Conservation (phyloP, 1,284 basidiomycete species). For the Mycena sp. region DNA sequence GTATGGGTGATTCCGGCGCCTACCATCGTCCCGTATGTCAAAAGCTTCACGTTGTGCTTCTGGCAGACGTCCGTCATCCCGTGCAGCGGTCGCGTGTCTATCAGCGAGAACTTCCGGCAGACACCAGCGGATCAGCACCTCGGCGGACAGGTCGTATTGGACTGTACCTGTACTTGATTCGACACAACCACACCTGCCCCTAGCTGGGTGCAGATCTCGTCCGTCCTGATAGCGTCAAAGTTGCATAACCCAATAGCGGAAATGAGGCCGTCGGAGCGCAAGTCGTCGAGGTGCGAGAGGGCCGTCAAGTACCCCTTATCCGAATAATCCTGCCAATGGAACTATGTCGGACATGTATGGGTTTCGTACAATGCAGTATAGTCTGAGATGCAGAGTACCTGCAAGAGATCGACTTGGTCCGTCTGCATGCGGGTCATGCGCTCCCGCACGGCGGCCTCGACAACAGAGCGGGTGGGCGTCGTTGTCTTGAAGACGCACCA, state of each 20-base stretch:
- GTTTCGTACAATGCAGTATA: background rate
- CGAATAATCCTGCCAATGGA: constrained; percentile 84
- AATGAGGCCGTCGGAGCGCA: constrained; percentile 70
- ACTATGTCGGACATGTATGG: constrained; percentile 53
- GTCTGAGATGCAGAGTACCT: constrained; percentile 51
- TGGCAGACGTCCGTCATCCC: constrained; percentile 83
- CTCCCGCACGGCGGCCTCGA: constrained; percentile 72
- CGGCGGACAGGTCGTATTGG: background rate
- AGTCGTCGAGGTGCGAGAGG: constrained; percentile 64
- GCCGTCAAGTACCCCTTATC: constrained; percentile 75
- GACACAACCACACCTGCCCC: constrained; percentile 64
- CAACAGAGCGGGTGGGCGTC: constrained; percentile 60
- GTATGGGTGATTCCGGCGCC: no score
- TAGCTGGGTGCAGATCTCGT: constrained; percentile 77
- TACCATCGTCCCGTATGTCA: constrained; percentile 85
- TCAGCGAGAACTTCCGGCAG: constrained; percentile 72
- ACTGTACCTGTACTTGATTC: constrained; percentile 81
- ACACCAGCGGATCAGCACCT: background rate
- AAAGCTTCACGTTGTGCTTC: constrained; percentile 74
- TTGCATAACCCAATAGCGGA: constrained; percentile 79
- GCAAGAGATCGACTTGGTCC: constrained; percentile 72
- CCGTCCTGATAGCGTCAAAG: constrained; percentile 77
- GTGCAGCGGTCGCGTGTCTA: constrained; percentile 80
- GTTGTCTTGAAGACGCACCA: constrained; percentile 80
- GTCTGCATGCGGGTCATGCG: constrained; percentile 62